Percentiles rank a stretch among this genome's conserved stretches.
phyloP scores from a whole-genome alignment of 768 basidiomycete species.

The Phylloporus rhodoxanthus region DNA sequence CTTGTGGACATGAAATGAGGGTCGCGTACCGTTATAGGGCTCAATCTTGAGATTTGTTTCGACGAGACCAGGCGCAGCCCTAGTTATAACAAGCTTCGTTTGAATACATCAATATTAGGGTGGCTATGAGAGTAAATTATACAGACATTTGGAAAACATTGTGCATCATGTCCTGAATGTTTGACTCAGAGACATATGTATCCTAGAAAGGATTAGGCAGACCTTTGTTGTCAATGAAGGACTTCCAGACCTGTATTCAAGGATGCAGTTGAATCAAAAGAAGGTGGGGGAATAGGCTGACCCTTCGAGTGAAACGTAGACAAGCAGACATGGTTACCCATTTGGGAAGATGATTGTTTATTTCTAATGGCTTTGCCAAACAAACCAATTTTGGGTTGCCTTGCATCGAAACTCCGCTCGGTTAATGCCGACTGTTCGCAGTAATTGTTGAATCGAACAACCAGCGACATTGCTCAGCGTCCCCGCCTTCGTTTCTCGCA shows the following conservation, averaged over 20 bases:
- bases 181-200: conserved; percentile 1
- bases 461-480: background rate
- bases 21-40: conserved; percentile 59
- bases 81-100: conserved; percentile 53
- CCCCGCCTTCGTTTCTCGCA: conserved; percentile 3
- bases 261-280: background rate
- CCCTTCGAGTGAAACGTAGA: conserved; percentile 62
- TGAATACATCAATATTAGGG: background rate
- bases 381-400: conserved; percentile 5
- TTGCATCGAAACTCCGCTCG: conserved; percentile 20
- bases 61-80: conserved; percentile 67
- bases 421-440: conserved; percentile 12
- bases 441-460: conserved; percentile 9
- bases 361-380: conserved; percentile 28
- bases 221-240: conserved; percentile 74
- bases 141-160: conserved; percentile 72
- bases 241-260: conserved; percentile 61
- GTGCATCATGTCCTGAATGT: conserved; percentile 64
- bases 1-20: background rate
- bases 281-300: conserved; percentile 22
- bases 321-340: conserved; percentile 52
- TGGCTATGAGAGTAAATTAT: background rate
- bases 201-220: background rate
- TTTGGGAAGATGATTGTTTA: conserved; percentile 24
- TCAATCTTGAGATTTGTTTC: conserved; percentile 68